Evolutionary conservation across 805 yeast genomes (phyloP), one percentile per base, ranked within the genome.

Genomic region (Saturnispora diversa): DNA sequence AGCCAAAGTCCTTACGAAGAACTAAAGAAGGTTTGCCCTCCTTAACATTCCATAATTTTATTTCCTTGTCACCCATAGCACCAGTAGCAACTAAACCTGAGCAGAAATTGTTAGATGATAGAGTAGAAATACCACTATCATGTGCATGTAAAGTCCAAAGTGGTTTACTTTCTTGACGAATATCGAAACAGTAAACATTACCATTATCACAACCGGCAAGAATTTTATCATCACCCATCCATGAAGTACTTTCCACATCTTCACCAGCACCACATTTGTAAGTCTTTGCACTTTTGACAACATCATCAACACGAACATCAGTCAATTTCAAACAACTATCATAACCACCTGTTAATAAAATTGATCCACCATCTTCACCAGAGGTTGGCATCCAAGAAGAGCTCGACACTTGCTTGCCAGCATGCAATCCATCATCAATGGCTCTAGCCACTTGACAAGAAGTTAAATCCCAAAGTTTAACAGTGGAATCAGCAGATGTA

Each of bases 61-160:
- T 76, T 10, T 65, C 62, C 62, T 84, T 84, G 53, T 92, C 98
- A 42, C 88, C 84, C 87, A 84, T 82, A 5, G 96, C 95, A 37
- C 92, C 80, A 1, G 97, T 85, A 19, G 79, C 76, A 55, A 92
- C 61, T 69, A 84, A 64, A 15, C 90, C 92, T 20, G 80, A 78
- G 24, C 86, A 58, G 55, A 66, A 73, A 20, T 58, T 56, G 63
- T 85, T 88, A 27, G 80, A 71, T 50, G 80, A 81, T 50, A 92
- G 70, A 2, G 90, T 70, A 4, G 96, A 81, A 46, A 92, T 81
- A 46, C 95, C 97, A 2, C 94, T 75, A 63, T 92, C 97, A 59
- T 92, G 98, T 2, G 97, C 97, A 61, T 92, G 95, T 51, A 92
- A 69, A 2, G 95, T 85, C 98, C 98, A 92, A 24, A 90, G 53